Base-by-base conservation (phyloP, 2,329 filamentous ascomycete genomes). In the Furcasterigmium sp. region DNA sequence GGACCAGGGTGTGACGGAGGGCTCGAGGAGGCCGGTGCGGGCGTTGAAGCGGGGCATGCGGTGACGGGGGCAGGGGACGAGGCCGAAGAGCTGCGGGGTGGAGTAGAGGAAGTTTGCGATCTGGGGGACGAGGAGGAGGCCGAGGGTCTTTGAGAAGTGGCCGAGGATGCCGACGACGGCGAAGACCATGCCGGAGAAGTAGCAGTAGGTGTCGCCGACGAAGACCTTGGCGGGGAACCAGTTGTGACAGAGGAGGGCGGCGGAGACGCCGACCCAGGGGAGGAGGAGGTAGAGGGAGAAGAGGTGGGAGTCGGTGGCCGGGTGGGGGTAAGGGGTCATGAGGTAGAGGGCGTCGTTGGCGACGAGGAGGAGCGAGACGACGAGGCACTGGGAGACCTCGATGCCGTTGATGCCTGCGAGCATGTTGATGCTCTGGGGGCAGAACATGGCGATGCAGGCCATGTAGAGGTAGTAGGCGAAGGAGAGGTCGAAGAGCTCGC, bases 391-490 rank as follows among this genome's bases (percentile, higher is more conserved):
- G 10, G 86, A 82, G 43, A 97, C 93, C 64, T 98, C 93, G 61
- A 98, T 93, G 43, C 93, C 93, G 64, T 98, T 98, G 65, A 98
- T 88, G n/a, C 93, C 93, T 0, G 93, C 93, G n/a, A 98, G 74
- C 68, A 98, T 98, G 72, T 98, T 98, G 78, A 98, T 98, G 64
- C 89, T 90, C 69, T 98, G 97, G 7, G 93, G 91, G 54, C 90
- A 95, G 72, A 98, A 98, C 64, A 98, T 98, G 60, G 91, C 87
- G 53, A 98, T 79, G 44, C 87, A 85, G 41, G 89, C 88, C 93
- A 98, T 98, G 75, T 97, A 98, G 58, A 84, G 70, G 69, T 98
- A 98, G 77, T 98, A 98, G 44, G 88, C 69, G 61, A 79, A 66
- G 25, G 85, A 85, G 8, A 97, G 79, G 61, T 97, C 83, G 60